Evolutionary conservation across 495 filamentous ascomycete genomes (phyloP).

Genomic region (Penicillium macrosclerotiorum): DNA sequence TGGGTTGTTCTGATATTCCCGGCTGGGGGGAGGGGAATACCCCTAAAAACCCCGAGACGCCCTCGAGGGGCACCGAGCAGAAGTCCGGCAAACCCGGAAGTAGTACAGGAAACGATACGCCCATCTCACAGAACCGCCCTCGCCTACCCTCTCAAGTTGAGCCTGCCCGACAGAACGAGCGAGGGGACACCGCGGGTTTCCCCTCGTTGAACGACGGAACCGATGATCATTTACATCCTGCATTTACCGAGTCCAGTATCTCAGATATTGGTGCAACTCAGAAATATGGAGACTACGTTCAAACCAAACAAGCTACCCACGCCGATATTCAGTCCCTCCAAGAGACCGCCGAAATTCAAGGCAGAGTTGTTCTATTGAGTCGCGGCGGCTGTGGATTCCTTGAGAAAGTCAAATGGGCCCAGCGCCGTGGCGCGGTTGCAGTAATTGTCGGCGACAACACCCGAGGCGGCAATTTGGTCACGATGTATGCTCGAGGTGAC

Average conservation of each 20-base stretch:
- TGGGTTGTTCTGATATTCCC: constrained; percentile 97
- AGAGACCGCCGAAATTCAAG: constrained; percentile 89
- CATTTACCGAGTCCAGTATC: constrained; percentile 49
- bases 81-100: constrained; percentile 27
- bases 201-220: constrained; percentile 72
- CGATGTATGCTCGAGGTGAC: constrained; percentile 95
- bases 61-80: constrained; percentile 26
- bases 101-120: constrained; percentile 21
- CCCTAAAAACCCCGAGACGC: constrained; percentile 30
- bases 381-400: constrained; percentile 94
- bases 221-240: constrained; percentile 84
- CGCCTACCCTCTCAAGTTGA: constrained; percentile 28
- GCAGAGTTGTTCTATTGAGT: constrained; percentile 86
- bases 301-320: constrained; percentile 54
- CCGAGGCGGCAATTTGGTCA: constrained; percentile 78
- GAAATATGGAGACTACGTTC: constrained; percentile 40
- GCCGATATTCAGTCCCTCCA: constrained; percentile 95
- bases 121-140: constrained; percentile 18
- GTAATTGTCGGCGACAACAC: constrained; percentile 94
- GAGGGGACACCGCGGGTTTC: constrained; percentile 12
- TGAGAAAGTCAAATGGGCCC: constrained; percentile 96
- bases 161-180: constrained; percentile 17
- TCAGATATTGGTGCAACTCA: constrained; percentile 29
- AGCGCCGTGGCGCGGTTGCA: constrained; percentile 81
- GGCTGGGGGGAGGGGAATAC: constrained; percentile 69